Evolutionary conservation across 352 stramenopile genomes (phyloP).

Genomic region (Phytopythium helicoides): DNA sequence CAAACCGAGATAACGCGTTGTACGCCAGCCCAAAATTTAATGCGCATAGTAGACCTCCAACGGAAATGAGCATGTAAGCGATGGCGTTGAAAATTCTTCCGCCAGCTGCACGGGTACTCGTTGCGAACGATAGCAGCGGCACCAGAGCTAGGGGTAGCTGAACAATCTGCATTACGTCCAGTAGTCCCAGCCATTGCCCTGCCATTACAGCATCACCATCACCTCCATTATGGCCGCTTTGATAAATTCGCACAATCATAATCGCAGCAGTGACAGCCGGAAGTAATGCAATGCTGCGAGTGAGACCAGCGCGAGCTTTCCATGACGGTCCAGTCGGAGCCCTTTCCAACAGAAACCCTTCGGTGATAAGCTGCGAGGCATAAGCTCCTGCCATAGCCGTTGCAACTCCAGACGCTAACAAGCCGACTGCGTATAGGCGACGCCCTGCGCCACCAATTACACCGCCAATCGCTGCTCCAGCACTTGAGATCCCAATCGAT

Average conservation of each 20-base stretch:
- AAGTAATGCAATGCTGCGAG: conserved; percentile 79
- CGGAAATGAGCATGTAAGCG: conserved; percentile 31
- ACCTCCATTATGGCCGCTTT: conserved; percentile 12
- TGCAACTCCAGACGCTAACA: conserved; percentile 89
- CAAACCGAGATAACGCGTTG: conserved; percentile 33
- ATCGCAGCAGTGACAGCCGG: conserved; percentile 76
- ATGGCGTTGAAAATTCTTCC: conserved; percentile 40
- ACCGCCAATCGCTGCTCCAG: conserved; percentile 60
- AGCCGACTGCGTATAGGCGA: conserved; percentile 86
- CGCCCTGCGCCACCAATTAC: conserved; percentile 59
- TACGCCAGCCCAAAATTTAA: conserved; percentile 71
- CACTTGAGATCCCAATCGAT: conserved; percentile 71
- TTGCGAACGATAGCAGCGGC: conserved; percentile 78
- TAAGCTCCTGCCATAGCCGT: conserved; percentile 94
- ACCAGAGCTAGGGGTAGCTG: conserved; percentile 86
- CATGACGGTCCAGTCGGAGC: conserved; percentile 55
- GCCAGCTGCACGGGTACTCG: conserved; percentile 61
- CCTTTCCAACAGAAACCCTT: conserved; percentile 88
- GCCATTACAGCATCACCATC: conserved; percentile 44
- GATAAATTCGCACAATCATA: conserved; percentile 7
- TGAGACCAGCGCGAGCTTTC: conserved; percentile 78
- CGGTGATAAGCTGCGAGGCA: conserved; percentile 93
- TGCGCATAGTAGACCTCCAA: conserved; percentile 46
- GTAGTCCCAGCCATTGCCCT: conserved; percentile 74
- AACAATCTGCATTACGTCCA: conserved; percentile 88